Evolutionary conservation across 768 basidiomycete genomes (phyloP).

Genomic region (Ephemerocybe angulata): DNA sequence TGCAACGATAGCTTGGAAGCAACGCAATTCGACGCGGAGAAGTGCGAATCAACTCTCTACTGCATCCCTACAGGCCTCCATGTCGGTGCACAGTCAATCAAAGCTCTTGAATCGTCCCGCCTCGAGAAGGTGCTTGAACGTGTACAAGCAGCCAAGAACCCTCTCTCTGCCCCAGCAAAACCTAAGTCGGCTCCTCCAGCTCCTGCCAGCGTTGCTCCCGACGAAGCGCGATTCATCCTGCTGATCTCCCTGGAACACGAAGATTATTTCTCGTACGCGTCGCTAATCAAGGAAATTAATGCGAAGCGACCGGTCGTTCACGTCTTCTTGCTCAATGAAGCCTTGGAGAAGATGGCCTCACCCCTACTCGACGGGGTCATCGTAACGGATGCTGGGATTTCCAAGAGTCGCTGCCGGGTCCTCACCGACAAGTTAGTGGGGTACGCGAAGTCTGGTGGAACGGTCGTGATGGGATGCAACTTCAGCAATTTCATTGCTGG

Average conservation of each 20-base stretch:
- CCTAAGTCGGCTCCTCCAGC: neutral
- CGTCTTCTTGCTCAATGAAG: slow-evolving; percentile 14
- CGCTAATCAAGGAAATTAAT: slow-evolving; percentile 26
- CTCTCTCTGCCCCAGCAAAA: neutral
- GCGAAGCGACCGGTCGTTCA: slow-evolving; percentile 20
- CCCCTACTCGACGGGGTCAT: slow-evolving; percentile 30
- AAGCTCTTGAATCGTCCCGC: no score
- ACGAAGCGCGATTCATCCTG: slow-evolving; percentile 21
- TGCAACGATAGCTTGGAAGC: neutral
- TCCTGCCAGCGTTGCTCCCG: neutral
- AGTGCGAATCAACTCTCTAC: neutral
- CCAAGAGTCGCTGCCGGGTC: slow-evolving; percentile 15
- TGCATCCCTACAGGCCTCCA: no score
- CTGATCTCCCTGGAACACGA: slow-evolving; percentile 27
- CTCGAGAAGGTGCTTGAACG: no score
- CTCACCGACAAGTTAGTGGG: slow-evolving; percentile 30
- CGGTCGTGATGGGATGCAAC: slow-evolving; percentile 31
- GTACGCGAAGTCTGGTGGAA: slow-evolving; percentile 36
- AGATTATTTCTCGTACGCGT: slow-evolving; percentile 19
- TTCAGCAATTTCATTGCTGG: slow-evolving; percentile 28
- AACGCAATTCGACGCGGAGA: neutral
- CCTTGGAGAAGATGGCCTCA: slow-evolving; percentile 23
- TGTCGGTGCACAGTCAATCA: no score
- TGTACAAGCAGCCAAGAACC: no score
- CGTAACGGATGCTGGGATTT: slow-evolving; percentile 34